A percentile compares a stretch with the other conserved stretches of the same genome.
Evolutionary conservation across 139 green algal species (phyloP).

Genomic region (Chlorella ohadii): DNA sequence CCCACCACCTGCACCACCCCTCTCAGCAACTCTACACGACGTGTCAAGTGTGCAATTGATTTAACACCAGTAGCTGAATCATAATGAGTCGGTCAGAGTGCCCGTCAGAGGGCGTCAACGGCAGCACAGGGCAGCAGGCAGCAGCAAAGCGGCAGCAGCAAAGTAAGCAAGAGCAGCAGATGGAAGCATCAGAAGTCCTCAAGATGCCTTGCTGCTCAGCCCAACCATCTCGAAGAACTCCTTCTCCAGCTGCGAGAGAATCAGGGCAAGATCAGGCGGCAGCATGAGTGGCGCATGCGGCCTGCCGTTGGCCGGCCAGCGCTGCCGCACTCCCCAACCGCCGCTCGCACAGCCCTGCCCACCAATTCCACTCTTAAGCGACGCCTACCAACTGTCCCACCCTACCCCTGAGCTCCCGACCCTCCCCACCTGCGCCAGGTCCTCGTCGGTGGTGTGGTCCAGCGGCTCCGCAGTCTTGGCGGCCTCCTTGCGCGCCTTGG

Average conservation of each 20-base stretch:
- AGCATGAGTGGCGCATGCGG: neutral
- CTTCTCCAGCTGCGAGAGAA: conserved; percentile 47
- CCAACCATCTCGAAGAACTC: conserved; percentile 42
- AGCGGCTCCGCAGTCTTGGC: conserved; percentile 65
- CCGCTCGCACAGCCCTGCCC: no score
- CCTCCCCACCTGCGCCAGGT: conserved; percentile 61
- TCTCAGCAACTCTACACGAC: no score
- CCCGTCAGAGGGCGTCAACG: neutral
- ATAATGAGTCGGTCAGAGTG: no score
- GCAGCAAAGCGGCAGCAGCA: neutral
- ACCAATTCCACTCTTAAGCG: neutral
- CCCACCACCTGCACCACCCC: no score
- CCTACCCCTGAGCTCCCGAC: no score
- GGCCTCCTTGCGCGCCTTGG: conserved; percentile 78
- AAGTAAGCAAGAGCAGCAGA: neutral
- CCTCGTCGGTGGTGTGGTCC: conserved; percentile 68
- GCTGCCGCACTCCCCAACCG: neutral
- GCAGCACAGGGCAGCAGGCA: neutral
- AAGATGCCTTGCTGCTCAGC: neutral
- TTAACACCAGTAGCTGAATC: no score
- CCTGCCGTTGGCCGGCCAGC: neutral
- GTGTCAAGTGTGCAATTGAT: no score
- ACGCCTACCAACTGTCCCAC: neutral
- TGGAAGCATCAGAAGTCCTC: neutral
- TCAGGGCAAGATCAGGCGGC: no score